Percentiles rank a stretch among this genome's conserved stretches.
Evolutionary conservation across 768 basidiomycete genomes (phyloP).

Genomic region (Paxillus involutus): DNA sequence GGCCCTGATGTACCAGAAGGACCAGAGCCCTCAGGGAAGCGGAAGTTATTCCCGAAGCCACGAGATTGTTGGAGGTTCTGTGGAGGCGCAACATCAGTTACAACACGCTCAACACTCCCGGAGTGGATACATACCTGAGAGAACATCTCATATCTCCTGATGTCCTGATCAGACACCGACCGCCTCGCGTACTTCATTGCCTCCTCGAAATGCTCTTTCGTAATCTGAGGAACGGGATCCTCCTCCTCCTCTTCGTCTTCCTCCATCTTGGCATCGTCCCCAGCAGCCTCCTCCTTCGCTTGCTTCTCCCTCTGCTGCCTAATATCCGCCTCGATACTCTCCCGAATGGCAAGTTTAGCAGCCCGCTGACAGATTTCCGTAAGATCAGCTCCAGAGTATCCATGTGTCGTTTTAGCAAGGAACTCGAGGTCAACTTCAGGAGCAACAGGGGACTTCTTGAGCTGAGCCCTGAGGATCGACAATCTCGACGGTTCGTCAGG

Average conservation of each 20-base stretch:
- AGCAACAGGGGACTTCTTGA: slow-evolving; percentile 90
- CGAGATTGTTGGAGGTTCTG: slow-evolving; percentile 90
- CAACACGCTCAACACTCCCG: not conserved
- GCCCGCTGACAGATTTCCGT: slow-evolving; percentile 99
- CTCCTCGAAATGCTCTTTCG: slow-evolving; percentile 94
- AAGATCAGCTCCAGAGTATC: slow-evolving; percentile 98
- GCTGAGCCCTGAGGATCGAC: slow-evolving; percentile 86
- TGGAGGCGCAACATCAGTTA: not conserved
- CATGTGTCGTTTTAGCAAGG: slow-evolving; percentile 91
- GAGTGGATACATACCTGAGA: slow-evolving; percentile 58
- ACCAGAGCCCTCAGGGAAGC: slow-evolving; percentile 84
- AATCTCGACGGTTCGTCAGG: slow-evolving; percentile 92
- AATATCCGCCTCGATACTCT: slow-evolving; percentile 93
- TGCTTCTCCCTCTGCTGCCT: slow-evolving; percentile 72
- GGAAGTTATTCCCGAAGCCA: slow-evolving; percentile 93
- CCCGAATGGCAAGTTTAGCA: slow-evolving; percentile 95
- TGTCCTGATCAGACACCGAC: slow-evolving; percentile 95
- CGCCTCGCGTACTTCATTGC: slow-evolving; percentile 98
- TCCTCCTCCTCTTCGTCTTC: slow-evolving; percentile 72
- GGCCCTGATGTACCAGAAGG: slow-evolving; percentile 37
- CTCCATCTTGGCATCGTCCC: slow-evolving; percentile 67
- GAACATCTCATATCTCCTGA: slow-evolving; percentile 98
- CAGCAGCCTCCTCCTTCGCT: slow-evolving; percentile 70
- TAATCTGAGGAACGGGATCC: slow-evolving; percentile 90
- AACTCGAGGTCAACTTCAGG: slow-evolving; percentile 79